A percentile compares a stretch with the other conserved stretches of the same genome.
Conservation (phyloP, 345 rosid genomes). For the Corymbia maculata region DNA sequence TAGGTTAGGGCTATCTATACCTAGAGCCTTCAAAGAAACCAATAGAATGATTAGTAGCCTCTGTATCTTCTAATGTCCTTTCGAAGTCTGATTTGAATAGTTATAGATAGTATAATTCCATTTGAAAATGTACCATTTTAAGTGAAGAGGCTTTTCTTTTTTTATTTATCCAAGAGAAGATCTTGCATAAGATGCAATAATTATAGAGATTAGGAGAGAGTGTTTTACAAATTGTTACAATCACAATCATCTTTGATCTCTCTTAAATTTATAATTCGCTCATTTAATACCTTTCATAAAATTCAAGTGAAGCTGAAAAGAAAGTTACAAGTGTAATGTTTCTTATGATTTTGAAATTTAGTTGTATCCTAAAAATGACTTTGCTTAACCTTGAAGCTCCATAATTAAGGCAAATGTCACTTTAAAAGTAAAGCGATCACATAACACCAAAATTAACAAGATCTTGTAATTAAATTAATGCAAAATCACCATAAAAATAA, state of each 20-base stretch:
- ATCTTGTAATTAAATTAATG: background rate
- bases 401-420: background rate
- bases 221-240: background rate
- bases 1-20: no score
- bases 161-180: background rate
- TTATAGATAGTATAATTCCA: background rate
- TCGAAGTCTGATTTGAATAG: background rate
- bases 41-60: background rate
- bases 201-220: background rate
- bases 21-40: background rate
- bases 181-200: background rate
- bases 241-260: background rate
- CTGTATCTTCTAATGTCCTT: background rate
- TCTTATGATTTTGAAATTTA: background rate
- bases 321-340: background rate
- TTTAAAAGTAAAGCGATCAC: background rate
- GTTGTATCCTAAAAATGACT: background rate
- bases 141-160: background rate
- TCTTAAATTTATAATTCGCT: background rate
- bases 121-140: background rate
- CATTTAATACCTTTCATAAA: background rate
- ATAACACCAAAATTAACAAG: background rate
- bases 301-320: background rate
- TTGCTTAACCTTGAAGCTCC: background rate
- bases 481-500: background rate